Evolutionary conservation across 2,329 filamentous ascomycete species (phyloP), one percentile per base, ranked within the genome.

Genomic region (Pseudogymnoascus pannorum): DNA sequence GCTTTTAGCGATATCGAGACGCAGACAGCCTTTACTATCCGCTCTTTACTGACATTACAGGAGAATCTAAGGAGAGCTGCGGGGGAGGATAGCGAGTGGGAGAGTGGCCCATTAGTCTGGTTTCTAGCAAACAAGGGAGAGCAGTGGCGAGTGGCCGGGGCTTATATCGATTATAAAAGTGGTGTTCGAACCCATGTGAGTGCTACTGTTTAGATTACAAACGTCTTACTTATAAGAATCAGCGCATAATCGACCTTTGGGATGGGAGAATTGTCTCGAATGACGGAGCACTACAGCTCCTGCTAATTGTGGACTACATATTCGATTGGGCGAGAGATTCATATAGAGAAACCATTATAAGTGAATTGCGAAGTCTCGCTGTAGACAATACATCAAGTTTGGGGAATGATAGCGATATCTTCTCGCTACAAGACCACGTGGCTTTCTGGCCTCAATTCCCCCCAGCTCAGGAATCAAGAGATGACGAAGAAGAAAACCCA

Each of bases 271-370:
- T 65, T 4, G 33, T 60, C 44, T 62, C 58, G 5, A 31, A 16
- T 33, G 61, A 67, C n/a, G 60, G 58, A 7, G 65, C 65, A 9
- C 44, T 68, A 8, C 66, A 68, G 38, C 59, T 68, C 2, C 40
- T 68, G 20, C 62, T 68, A 7, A 63, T 68, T n/a, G 57, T 68
- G 33, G 66, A 67, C 51, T 68, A 68, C 35, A 64, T 68, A 33
- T 62, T 62, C 31, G 66, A 68, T 57, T 68, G 65, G 66, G 66
- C 66, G 18, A 44, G 65, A 16, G 66, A 68, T 51, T 75, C 20
- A 80, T 84, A 57, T 81, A 8, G 40, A 7, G 6, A 5, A 44
- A 8, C 40, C 14, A 44, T 44, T 16, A 12, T 44, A 18, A 18
- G 16, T 8, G 6, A 44, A 44, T 16, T 44, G 11, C 5, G 14